Evolutionary conservation across 2,329 filamentous ascomycete species (phyloP).

Genomic region (Cadophora sp.): DNA sequence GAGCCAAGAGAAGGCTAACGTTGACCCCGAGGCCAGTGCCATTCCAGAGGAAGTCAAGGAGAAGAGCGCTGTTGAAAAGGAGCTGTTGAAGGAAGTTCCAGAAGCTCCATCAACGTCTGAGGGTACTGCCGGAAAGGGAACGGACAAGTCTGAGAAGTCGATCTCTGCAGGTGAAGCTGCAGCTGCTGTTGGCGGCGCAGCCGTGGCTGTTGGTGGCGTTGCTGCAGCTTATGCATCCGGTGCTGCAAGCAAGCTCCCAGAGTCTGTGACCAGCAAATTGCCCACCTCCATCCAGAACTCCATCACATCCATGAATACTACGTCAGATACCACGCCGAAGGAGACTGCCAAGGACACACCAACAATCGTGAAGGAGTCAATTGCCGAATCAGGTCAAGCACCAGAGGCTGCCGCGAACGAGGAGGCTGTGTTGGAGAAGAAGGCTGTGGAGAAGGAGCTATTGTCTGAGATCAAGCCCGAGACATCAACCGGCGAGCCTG

Average conservation of each 20-base stretch:
- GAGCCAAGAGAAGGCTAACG: constrained; percentile 71
- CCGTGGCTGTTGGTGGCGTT: constrained; percentile 52
- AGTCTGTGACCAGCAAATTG: constrained; percentile 58
- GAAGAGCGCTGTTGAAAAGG: constrained; percentile 74
- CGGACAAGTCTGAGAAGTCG: constrained; percentile 59
- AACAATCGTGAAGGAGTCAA: constrained; percentile 62
- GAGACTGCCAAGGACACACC: constrained; percentile 58
- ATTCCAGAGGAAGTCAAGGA: constrained; percentile 70
- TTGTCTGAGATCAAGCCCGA: constrained; percentile 64
- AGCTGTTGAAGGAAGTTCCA: constrained; percentile 72
- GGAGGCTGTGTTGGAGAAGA: constrained; percentile 77
- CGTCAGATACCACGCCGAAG: constrained; percentile 50
- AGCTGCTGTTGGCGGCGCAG: constrained; percentile 51
- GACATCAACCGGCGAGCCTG: constrained; percentile 41
- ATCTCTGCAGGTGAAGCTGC: constrained; percentile 52
- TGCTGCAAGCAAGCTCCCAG: constrained; percentile 56
- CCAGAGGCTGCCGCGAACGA: constrained; percentile 77
- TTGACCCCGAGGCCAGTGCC: constrained; percentile 71
- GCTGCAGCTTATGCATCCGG: constrained; percentile 48
- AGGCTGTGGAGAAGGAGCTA: constrained; percentile 75
- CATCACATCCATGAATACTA: constrained; percentile 55
- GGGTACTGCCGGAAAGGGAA: constrained; percentile 58
- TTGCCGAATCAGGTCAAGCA: constrained; percentile 61
- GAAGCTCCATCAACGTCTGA: constrained; percentile 64
- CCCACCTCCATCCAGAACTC: constrained; percentile 60